Percentiles rank a stretch among this genome's conserved stretches.
Conservation (phyloP, 2,329 filamentous ascomycete genomes). For the Talaromyces amestolkiae region DNA sequence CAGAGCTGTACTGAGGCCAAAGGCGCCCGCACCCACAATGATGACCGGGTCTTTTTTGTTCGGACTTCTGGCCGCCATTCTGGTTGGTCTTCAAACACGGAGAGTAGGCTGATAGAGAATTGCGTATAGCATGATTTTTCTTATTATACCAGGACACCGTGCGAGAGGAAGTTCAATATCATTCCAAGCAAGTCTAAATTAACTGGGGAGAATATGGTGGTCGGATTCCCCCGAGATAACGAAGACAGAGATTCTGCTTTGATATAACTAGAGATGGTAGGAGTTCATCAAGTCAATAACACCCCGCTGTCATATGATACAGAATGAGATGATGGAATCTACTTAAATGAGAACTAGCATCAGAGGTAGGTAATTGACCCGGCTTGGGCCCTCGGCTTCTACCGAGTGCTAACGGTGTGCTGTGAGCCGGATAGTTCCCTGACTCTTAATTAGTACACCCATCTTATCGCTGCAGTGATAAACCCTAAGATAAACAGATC, state of each 20-base stretch:
- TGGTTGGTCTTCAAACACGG: not conserved
- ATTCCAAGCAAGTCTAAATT: not conserved
- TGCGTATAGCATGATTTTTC: not conserved
- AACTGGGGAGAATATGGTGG: not conserved
- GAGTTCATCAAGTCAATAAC: not conserved
- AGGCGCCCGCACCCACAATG: slow-evolving; percentile 30
- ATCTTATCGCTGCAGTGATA: not conserved
- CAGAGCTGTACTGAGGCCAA: slow-evolving; percentile 38
- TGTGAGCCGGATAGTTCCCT: slow-evolving; percentile 4
- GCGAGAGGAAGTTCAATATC: not conserved
- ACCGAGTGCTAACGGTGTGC: not conserved
- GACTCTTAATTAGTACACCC: not conserved
- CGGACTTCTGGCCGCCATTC: not conserved
- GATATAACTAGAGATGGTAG: not conserved
- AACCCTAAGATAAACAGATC: slow-evolving; percentile 1
- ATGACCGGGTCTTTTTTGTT: slow-evolving; percentile 23
- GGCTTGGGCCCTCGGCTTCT: slow-evolving; percentile 3
- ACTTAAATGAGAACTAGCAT: not conserved
- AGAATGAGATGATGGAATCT: not conserved
- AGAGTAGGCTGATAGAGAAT: not conserved
- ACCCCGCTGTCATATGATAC: not conserved
- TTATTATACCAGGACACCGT: not conserved
- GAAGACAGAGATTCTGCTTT: not conserved
- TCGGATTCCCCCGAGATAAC: slow-evolving; percentile 7
- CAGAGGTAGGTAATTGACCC: not conserved